A percentile compares a stretch with the other conserved stretches of the same genome.
Conservation (phyloP, 1,139 yeast species). For the Scheffersomyces quercinus region DNA sequence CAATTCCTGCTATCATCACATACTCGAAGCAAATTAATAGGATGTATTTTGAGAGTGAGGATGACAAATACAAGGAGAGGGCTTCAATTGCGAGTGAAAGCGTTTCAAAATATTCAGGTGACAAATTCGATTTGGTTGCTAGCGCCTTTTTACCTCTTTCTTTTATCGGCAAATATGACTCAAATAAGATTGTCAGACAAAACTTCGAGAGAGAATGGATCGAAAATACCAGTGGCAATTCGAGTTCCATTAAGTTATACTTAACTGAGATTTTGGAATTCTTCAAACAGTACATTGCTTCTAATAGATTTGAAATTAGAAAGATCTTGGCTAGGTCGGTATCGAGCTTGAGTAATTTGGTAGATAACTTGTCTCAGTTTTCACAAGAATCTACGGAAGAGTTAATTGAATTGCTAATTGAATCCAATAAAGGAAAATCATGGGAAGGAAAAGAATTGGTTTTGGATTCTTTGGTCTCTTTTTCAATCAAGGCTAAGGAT, state of each 20-base stretch:
- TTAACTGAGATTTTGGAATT: slow-evolving; percentile 66
- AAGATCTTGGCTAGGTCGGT: slow-evolving; percentile 73
- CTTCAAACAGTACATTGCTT: slow-evolving; percentile 49
- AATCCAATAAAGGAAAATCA: slow-evolving; percentile 73
- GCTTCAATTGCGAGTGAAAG: slow-evolving; percentile 68
- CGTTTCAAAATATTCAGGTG: slow-evolving; percentile 70
- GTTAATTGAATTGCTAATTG: slow-evolving; percentile 57
- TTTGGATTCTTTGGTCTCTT: slow-evolving; percentile 66
- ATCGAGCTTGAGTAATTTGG: slow-evolving; percentile 55
- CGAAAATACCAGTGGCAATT: slow-evolving; percentile 74
- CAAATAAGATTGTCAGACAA: slow-evolving; percentile 43
- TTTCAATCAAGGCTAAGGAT: slow-evolving; percentile 47
- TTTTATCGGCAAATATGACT: slow-evolving; percentile 75
- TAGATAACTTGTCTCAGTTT: slow-evolving; percentile 34
- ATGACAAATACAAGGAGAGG: slow-evolving; percentile 47
- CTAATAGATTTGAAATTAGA: slow-evolving; percentile 65
- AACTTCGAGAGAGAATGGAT: slow-evolving; percentile 73
- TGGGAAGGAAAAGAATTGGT: slow-evolving; percentile 88
- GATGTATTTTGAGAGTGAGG: slow-evolving; percentile 65
- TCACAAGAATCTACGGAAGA: slow-evolving; percentile 26
- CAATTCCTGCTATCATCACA: slow-evolving; percentile 51
- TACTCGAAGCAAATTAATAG: slow-evolving; percentile 53
- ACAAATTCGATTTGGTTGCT: slow-evolving; percentile 63
- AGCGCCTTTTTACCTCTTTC: slow-evolving; percentile 74
- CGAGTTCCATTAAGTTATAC: slow-evolving; percentile 70